Conservation (phyloP, 331 rosid species). For the Quercus lobata region DNA sequence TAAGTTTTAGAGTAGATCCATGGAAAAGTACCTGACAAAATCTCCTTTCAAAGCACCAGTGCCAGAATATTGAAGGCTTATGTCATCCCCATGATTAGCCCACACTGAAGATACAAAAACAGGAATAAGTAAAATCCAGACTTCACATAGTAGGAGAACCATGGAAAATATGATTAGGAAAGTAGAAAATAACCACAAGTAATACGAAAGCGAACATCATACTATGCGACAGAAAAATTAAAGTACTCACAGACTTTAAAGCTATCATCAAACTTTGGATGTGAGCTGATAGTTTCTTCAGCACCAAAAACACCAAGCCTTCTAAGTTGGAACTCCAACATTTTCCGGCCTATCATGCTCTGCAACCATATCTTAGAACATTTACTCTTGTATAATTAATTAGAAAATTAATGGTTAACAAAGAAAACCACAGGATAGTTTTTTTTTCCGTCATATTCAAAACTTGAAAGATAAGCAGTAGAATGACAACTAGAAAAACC, state of each 20-base stretch:
- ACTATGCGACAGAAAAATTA: constrained; percentile 10
- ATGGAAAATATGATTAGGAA: constrained; percentile 7
- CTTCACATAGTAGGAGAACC: constrained; percentile 8
- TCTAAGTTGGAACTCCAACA: constrained; percentile 91
- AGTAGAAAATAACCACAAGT: constrained; percentile 7
- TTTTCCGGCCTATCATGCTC: constrained; percentile 89
- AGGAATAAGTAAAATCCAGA: constrained; percentile 9
- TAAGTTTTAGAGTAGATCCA: constrained; percentile 17
- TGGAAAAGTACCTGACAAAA: constrained; percentile 69
- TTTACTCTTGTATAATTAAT: not conserved
- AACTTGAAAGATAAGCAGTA: not conserved
- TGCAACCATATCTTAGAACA: constrained; percentile 36
- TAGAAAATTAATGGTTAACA: not conserved
- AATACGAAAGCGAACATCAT: not conserved
- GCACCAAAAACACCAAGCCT: constrained; percentile 93
- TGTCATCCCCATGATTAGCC: constrained; percentile 98
- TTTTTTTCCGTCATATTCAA: not conserved
- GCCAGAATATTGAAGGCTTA: constrained; percentile 91
- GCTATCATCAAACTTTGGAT: constrained; percentile 79
- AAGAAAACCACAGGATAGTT: not conserved
- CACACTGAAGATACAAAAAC: constrained; percentile 60
- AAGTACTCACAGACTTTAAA: constrained; percentile 71
- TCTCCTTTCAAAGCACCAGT: constrained; percentile 97
- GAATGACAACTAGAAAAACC: not conserved
- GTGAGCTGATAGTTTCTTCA: constrained; percentile 91